Evolutionary conservation across 2,329 filamentous ascomycete genomes (phyloP).

Genomic region (Diaporthe sp.): DNA sequence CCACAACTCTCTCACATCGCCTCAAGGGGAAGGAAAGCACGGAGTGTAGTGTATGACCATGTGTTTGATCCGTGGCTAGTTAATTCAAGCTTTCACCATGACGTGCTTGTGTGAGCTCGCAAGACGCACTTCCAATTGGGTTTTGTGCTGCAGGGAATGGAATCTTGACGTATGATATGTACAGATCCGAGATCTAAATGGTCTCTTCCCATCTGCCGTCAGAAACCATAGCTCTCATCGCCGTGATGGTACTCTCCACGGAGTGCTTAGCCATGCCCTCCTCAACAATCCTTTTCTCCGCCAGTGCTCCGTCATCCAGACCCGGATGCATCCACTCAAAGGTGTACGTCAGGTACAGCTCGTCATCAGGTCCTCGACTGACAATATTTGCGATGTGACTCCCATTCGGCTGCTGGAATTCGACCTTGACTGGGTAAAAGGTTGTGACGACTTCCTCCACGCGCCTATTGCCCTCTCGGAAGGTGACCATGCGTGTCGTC

Average conservation of each 20-base stretch:
- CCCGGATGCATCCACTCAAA: conserved; percentile 38
- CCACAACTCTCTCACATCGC: too few species aligned
- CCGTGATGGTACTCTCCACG: conserved; percentile 33
- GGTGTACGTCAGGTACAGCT: conserved; percentile 39
- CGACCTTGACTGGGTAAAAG: conserved; percentile 46
- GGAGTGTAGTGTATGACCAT: neutral
- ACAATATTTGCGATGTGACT: conserved; percentile 46
- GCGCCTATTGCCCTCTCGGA: conserved; percentile 45
- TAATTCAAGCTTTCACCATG: neutral
- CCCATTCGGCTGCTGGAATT: conserved; percentile 48
- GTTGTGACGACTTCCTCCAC: conserved; percentile 47
- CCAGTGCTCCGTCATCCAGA: conserved; percentile 13
- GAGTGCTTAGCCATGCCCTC: conserved; percentile 31
- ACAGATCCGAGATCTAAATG: neutral
- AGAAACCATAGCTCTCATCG: conserved; percentile 30
- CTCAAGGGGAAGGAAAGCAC: too few species aligned
- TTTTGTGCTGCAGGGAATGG: neutral
- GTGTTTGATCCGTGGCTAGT: neutral
- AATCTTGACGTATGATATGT: neutral
- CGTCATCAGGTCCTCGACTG: conserved; percentile 30
- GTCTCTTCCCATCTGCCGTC: conserved; percentile 33
- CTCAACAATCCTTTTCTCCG: conserved; percentile 26
- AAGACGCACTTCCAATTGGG: neutral
- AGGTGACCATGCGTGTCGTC: conserved; percentile 48
- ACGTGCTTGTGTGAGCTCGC: neutral